phyloP scores from a whole-genome alignment of 2,329 filamentous ascomycete genomes.

The Pseudogymnoascus sp. region DNA sequence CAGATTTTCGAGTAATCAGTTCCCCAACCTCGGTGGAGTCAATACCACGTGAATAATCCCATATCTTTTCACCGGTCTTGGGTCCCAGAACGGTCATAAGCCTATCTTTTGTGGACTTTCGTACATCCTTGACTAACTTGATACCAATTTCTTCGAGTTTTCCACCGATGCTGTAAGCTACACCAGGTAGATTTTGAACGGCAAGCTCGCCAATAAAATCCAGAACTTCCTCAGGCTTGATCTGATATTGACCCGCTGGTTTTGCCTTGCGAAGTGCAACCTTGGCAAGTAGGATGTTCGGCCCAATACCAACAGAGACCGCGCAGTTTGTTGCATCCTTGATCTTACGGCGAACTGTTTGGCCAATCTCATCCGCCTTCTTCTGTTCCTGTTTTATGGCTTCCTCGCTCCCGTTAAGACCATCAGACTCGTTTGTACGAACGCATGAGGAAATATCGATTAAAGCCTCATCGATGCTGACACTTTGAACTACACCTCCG shows the following conservation, averaged over 20 bases:
- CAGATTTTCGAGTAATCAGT: constrained; percentile 78
- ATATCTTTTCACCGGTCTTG: constrained; percentile 85
- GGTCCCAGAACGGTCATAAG: constrained; percentile 68
- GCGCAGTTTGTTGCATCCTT: constrained; percentile 70
- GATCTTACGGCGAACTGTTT: constrained; percentile 57
- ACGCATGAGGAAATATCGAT: constrained; percentile 72
- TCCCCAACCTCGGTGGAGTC: constrained; percentile 80
- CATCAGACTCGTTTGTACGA: constrained; percentile 55
- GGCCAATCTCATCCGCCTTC: constrained; percentile 64
- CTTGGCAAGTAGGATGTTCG: constrained; percentile 84
- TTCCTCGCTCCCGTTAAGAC: constrained; percentile 54
- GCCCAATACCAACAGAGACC: constrained; percentile 87
- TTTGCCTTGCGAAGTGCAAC: constrained; percentile 86
- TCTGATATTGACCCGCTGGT: constrained; percentile 82
- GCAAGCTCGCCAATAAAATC: constrained; percentile 68
- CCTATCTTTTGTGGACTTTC: constrained; percentile 65
- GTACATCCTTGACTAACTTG: constrained; percentile 73
- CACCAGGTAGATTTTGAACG: constrained; percentile 77
- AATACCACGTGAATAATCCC: constrained; percentile 83
- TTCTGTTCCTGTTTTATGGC: constrained; percentile 70
- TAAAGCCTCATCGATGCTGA: constrained; percentile 92
- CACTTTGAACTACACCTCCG: constrained; percentile 82
- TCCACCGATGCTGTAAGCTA: constrained; percentile 80
- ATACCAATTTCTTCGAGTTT: constrained; percentile 84
- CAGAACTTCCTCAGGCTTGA: constrained; percentile 71